Evolutionary conservation across 2,329 filamentous ascomycete species (phyloP), one percentile per base, ranked within the genome.

Genomic region (Malbranchea cinnamomea): DNA sequence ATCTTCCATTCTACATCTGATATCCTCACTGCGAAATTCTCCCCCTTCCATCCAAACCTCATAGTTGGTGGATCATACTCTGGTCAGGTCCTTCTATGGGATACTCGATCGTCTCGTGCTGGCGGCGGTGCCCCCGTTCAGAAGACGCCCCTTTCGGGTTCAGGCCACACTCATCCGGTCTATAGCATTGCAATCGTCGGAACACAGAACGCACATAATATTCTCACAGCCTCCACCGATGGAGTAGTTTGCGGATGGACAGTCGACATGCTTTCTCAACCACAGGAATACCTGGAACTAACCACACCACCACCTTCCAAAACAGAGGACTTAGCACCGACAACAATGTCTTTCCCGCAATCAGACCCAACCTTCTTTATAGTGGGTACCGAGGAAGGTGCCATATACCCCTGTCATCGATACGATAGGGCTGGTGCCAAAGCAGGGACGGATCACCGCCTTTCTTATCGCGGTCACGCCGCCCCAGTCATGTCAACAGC

Each of bases 161-260:
- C 82, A 9, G 85, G 89, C 9, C 89, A 98, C 53, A 92, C 89
- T 5, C 89, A 98, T 49, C 89, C 89, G 0, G 80, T 98, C 39
- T 98, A 98, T 61, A 84, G 79, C 22, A 74, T 98, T 34, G 81
- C 89, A 38, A 91, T 98, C 32, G 83, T 98, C 28, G 89, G 89
- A 40, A 98, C 91, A 1, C 89, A 95, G 50, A 98, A 98, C 52
- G 89, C 89, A 35, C 93, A 94, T 61, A 98, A 95, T 54, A 93
- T 98, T 50, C 80, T 98, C 44, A 94, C 85, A 19, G 87, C 83
- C 52, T 94, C 84, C 1, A 98, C 89, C 1, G 89, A 98, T 49
- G 89, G 89, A 32, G 83, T 92, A 6, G 83, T 95, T 23, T 98
- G 89, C 54, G 82, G 85, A 27, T 98, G 89, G 89, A 85, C 81